Evolutionary conservation across 345 rosid genomes (phyloP).

Genomic region (Bruguiera gymnorhiza): DNA sequence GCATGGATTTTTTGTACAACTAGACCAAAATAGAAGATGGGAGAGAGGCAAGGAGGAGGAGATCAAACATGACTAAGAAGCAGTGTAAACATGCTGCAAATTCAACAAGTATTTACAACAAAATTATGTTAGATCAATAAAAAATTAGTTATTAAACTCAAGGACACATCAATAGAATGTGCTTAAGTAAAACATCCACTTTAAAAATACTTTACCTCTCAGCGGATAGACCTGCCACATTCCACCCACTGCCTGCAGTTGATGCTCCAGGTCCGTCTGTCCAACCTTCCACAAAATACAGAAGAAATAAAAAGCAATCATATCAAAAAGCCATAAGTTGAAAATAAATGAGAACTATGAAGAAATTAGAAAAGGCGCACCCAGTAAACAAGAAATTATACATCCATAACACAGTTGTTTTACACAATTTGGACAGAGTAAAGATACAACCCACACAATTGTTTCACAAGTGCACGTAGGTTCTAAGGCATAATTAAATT

Average conservation of each 20-base stretch:
- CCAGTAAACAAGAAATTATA: background rate
- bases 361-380: background rate
- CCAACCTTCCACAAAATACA: constrained; percentile 49
- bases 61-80: background rate
- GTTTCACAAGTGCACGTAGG: constrained; percentile 7
- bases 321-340: background rate
- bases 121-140: background rate
- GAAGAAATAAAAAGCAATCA: background rate
- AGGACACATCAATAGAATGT: background rate
- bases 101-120: background rate
- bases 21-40: no score
- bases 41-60: background rate
- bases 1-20: no score
- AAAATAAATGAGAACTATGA: background rate
- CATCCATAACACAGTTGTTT: background rate
- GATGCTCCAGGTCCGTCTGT: constrained; percentile 58
- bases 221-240: constrained; percentile 48
- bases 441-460: background rate
- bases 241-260: constrained; percentile 57
- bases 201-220: constrained; percentile 41
- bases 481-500: constrained; percentile 6
- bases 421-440: background rate
- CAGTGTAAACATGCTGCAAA: background rate
- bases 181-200: background rate
- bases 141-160: background rate